Conservation (phyloP, 169 alveolate genomes). For the Plasmodium gaboni region DNA sequence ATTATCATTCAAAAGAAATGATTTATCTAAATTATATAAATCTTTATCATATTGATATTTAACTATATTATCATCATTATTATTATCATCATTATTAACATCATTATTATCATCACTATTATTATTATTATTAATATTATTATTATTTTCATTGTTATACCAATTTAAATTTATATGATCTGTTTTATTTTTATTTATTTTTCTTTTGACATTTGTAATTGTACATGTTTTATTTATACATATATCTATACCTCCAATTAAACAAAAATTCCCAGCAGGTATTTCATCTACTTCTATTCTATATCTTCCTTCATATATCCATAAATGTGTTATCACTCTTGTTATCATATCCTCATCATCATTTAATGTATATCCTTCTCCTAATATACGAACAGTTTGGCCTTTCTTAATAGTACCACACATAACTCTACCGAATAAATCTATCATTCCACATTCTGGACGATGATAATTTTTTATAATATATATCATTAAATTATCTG, state of each 20-base stretch:
- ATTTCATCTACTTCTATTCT: constrained; percentile 91
- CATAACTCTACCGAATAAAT: constrained; percentile 97
- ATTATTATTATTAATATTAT: neutral
- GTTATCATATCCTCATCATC: constrained; percentile 97
- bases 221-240: constrained; percentile 93
- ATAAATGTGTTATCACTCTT: constrained; percentile 90
- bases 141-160: neutral
- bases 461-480: constrained; percentile 95
- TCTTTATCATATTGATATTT: neutral
- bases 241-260: constrained; percentile 96
- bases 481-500: constrained; percentile 92
- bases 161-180: neutral
- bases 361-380: constrained; percentile 93
- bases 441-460: constrained; percentile 93
- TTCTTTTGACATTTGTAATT: constrained; percentile 81
- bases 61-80: neutral
- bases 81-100: neutral
- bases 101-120: neutral
- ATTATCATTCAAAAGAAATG: constrained; percentile 75
- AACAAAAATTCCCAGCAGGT: constrained; percentile 95
- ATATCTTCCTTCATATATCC: constrained; percentile 95
- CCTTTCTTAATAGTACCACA: constrained; percentile 97
- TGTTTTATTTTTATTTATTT: neutral
- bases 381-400: constrained; percentile 95
- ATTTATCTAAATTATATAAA: neutral